phyloP scores from a whole-genome alignment of 768 basidiomycete genomes.

The Leccinellum luteum region DNA sequence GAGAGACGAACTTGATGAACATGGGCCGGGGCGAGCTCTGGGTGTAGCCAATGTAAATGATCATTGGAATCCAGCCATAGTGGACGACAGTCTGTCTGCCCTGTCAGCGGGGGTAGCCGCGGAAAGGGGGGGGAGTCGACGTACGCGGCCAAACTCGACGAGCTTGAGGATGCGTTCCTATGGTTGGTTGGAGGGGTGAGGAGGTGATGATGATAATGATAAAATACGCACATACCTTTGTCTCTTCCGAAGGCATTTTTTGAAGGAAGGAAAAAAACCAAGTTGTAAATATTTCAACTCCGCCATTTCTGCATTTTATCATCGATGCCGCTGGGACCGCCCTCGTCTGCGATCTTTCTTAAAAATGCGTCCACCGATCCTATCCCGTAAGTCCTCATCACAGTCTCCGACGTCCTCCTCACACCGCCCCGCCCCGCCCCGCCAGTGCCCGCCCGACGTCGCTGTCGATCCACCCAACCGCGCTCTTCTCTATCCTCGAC shows the following conservation, averaged over 20 bases:
- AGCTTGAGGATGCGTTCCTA: constrained; percentile 79
- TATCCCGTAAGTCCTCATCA: constrained; percentile 32
- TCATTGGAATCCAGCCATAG: constrained; percentile 95
- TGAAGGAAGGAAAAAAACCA: constrained; percentile 9
- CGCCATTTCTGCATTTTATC: constrained; percentile 10
- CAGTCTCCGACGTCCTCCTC: not conserved
- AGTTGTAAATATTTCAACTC: constrained; percentile 31
- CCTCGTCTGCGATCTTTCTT: constrained; percentile 45
- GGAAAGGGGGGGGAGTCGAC: constrained; percentile 25
- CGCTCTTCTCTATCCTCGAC: constrained; percentile 92
- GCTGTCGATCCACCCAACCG: constrained; percentile 87
- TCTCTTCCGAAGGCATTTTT: constrained; percentile 86
- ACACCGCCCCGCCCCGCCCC: not conserved
- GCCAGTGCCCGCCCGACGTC: constrained; percentile 64
- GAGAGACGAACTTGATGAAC: constrained; percentile 83
- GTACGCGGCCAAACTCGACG: constrained; percentile 78
- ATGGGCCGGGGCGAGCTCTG: constrained; percentile 92
- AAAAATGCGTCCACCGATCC: constrained; percentile 33
- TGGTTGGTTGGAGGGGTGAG: not conserved
- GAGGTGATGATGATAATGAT: not conserved
- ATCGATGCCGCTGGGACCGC: constrained; percentile 44
- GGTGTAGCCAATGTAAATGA: constrained; percentile 94
- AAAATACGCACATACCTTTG: constrained; percentile 55
- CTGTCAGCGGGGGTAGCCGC: constrained; percentile 1
- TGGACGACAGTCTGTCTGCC: constrained; percentile 74